These are phyloP conservation scores for Heterobasidion irregulare DNA, from an alignment of 1,284 basidiomycete genomes.

Conservation along the genomic window DNA sequence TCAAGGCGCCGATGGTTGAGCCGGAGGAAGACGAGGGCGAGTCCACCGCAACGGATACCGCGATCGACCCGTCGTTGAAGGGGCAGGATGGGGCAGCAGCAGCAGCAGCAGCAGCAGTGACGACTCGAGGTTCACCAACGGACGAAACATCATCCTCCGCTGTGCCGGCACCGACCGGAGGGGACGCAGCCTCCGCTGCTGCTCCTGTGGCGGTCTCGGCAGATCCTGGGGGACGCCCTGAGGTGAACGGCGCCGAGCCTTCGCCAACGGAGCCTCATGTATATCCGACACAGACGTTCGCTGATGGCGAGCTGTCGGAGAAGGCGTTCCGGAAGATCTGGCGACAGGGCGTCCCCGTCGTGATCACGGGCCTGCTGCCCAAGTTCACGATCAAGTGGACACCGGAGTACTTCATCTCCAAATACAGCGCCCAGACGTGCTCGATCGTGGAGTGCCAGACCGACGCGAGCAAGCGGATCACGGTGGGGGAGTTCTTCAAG, in stretches of 20 bases:
- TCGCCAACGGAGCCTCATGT: slow-evolving; percentile 23
- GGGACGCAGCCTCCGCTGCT: background rate
- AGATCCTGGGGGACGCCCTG: background rate
- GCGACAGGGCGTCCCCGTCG: slow-evolving; percentile 65
- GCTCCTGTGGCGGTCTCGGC: background rate
- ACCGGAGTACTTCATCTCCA: slow-evolving; percentile 71
- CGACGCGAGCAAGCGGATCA: slow-evolving; percentile 52
- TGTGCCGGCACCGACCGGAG: background rate
- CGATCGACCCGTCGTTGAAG: background rate
- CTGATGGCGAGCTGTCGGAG: slow-evolving; percentile 46
- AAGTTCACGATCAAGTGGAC: slow-evolving; percentile 71
- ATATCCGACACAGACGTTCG: slow-evolving; percentile 36
- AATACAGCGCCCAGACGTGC: slow-evolving; percentile 62
- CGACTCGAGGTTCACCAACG: background rate
- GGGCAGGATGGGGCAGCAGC: background rate
- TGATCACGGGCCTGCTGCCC: slow-evolving; percentile 57
- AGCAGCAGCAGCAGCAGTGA: background rate
- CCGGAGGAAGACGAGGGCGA: slow-evolving; percentile 5
- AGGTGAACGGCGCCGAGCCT: slow-evolving; percentile 2
- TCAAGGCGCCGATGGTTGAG: slow-evolving; percentile 42
- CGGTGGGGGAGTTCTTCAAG: slow-evolving; percentile 74
- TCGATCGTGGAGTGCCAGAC: slow-evolving; percentile 77
- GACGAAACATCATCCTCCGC: background rate
- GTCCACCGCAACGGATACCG: background rate
- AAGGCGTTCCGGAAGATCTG: slow-evolving; percentile 63